A percentile compares a stretch with the other conserved stretches of the same genome.
Conservation (phyloP, 768 basidiomycete species). For the Hemileccinum rubropunctum region DNA sequence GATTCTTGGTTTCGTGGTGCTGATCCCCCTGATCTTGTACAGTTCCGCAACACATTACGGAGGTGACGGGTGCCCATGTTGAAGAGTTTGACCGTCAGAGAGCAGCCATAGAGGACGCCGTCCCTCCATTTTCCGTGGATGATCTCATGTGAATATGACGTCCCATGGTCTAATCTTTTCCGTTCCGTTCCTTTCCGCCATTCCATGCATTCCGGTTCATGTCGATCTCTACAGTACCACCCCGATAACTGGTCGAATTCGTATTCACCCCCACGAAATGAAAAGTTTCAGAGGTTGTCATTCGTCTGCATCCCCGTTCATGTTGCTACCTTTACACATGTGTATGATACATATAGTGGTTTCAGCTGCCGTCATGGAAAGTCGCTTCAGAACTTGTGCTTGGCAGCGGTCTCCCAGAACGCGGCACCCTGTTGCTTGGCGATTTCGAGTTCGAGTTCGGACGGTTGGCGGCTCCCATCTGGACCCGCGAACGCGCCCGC, state of each 20-base stretch:
- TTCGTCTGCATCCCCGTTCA: background rate
- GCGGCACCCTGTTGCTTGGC: slow-evolving; percentile 49
- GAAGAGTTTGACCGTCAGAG: slow-evolving; percentile 9
- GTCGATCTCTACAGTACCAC: background rate
- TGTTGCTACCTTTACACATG: background rate
- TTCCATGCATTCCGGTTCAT: too few species aligned
- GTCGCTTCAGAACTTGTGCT: slow-evolving; percentile 28
- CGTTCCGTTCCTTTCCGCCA: background rate
- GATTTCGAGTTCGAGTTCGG: slow-evolving; percentile 48
- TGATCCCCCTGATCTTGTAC: background rate
- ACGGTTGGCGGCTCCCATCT: slow-evolving; percentile 50
- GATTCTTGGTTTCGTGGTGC: too few species aligned
- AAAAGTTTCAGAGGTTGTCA: background rate
- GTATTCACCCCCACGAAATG: background rate
- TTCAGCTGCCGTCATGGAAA: background rate
- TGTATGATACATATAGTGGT: background rate
- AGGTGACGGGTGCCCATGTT: slow-evolving; percentile 12
- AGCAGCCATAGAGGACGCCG: background rate
- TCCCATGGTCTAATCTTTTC: background rate
- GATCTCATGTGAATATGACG: slow-evolving; percentile 17
- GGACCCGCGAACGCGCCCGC: slow-evolving; percentile 58
- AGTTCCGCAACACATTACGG: slow-evolving; percentile 12
- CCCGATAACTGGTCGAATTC: too few species aligned
- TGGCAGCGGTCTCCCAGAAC: slow-evolving; percentile 50
- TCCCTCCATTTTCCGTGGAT: slow-evolving; percentile 8